phyloP scores from a whole-genome alignment of 768 basidiomycete species.

The Cystofilobasidium capitatum region DNA sequence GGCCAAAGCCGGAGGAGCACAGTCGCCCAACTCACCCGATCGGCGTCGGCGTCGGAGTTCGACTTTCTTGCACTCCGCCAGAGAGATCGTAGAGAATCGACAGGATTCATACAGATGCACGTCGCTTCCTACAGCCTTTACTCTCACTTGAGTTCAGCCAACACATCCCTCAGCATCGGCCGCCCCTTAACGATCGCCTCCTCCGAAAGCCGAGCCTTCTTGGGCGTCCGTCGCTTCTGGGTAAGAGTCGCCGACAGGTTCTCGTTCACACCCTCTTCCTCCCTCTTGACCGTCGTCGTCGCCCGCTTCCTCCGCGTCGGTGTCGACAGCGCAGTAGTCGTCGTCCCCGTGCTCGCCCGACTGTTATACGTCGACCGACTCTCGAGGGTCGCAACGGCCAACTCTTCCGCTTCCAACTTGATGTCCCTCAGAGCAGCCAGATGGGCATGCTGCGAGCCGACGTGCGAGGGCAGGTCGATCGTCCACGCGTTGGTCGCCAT shows the following conservation, averaged over 20 bases:
- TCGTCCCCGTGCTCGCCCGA: background rate
- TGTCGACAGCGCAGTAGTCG: background rate
- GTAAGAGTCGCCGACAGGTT: background rate
- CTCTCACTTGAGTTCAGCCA: conserved; percentile 26
- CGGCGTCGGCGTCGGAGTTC: too few relatives aligned
- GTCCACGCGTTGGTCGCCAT: conserved; percentile 69
- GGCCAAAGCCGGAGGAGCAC: too few relatives aligned
- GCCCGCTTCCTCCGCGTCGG: background rate
- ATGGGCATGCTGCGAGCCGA: background rate
- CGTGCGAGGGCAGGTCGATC: conserved; percentile 46
- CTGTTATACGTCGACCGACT: conserved; percentile 28
- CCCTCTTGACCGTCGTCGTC: background rate
- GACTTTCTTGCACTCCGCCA: too few relatives aligned
- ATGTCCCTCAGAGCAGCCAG: background rate
- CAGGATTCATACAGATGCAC: too few relatives aligned
- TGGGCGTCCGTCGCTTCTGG: conserved; percentile 17
- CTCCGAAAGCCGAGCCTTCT: conserved; percentile 6
- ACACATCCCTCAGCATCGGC: conserved; percentile 29
- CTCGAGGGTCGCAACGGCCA: background rate
- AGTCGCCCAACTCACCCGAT: too few relatives aligned
- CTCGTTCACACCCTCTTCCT: background rate
- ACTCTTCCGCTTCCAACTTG: conserved; percentile 4
- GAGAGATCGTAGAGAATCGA: too few relatives aligned
- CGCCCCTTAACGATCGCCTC: conserved; percentile 25
- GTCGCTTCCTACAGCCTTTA: too few relatives aligned